These are phyloP conservation scores for Alloteropsis angusta DNA, from an alignment of 202 grass and related monocot genomes.

Conservation along the genomic window DNA sequence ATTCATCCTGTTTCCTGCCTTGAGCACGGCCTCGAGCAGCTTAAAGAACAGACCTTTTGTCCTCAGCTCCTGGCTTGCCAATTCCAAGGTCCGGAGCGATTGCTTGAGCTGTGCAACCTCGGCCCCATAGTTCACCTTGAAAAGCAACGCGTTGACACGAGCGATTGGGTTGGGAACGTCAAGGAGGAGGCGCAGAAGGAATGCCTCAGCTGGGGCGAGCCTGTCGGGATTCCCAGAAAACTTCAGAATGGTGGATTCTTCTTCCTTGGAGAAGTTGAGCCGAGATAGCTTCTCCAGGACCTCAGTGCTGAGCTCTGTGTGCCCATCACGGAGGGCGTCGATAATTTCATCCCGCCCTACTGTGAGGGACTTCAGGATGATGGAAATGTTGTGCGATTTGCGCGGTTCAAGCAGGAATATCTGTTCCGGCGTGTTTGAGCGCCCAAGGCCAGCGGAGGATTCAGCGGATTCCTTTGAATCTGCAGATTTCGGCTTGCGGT, in stretches of 20 bases:
- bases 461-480: conserved; percentile 27
- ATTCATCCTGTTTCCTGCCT: conserved; percentile 96
- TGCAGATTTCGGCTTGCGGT: conserved; percentile 33
- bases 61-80: conserved; percentile 80
- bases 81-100: conserved; percentile 46
- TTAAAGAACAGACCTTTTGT: conserved; percentile 74
- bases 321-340: conserved; percentile 48
- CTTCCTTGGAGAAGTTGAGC: conserved; percentile 60
- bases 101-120: conserved; percentile 57
- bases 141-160: conserved; percentile 63
- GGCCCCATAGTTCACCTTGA: conserved; percentile 61
- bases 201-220: conserved; percentile 58
- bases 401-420: conserved; percentile 70
- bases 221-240: conserved; percentile 61
- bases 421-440: conserved; percentile 25
- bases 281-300: conserved; percentile 70
- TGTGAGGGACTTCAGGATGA: conserved; percentile 63
- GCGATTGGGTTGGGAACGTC: conserved; percentile 60
- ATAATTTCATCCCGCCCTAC: conserved; percentile 56
- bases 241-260: conserved; percentile 48
- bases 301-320: conserved; percentile 53
- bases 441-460: conserved; percentile 18
- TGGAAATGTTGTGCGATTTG: conserved; percentile 83
- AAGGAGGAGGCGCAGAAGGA: conserved; percentile 63
- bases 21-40: conserved; percentile 86